These are phyloP conservation scores for Starmerella davenportii DNA, from an alignment of 805 yeast species.

Conservation along the genomic window DNA sequence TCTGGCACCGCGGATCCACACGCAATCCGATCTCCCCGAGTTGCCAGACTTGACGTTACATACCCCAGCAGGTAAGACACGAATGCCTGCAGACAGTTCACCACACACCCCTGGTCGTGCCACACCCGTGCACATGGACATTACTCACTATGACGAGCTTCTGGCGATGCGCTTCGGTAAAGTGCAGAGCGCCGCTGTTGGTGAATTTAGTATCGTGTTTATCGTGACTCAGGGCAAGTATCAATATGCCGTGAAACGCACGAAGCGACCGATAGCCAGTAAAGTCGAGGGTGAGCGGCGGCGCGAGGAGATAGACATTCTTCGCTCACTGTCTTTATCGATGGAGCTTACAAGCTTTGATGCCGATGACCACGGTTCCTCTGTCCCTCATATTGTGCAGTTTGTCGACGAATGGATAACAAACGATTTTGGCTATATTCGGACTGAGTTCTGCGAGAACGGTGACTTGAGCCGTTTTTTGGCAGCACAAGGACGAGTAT, in stretches of 20 bases:
- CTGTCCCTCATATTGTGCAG: conserved; percentile 54
- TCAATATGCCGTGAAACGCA: conserved; percentile 71
- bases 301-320: conserved; percentile 57
- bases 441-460: conserved; percentile 91
- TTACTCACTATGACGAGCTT: conserved; percentile 12
- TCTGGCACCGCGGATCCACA: no score
- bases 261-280: conserved; percentile 36
- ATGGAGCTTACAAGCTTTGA: conserved; percentile 2
- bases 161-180: conserved; percentile 39
- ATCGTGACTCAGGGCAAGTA: conserved; percentile 31
- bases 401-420: conserved; percentile 73
- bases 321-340: conserved; percentile 18
- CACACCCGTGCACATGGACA: background rate
- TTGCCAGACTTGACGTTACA: background rate
- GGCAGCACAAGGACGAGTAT: conserved; percentile 53
- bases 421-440: conserved; percentile 58
- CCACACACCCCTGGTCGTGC: background rate
- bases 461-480: conserved; percentile 74
- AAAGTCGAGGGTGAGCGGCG: conserved; percentile 39
- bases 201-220: conserved; percentile 81
- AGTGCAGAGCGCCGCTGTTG: conserved; percentile 57
- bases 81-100: background rate
- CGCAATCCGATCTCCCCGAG: no score
- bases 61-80: background rate
- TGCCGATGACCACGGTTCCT: conserved; percentile 34